A percentile compares a stretch with the other conserved stretches of the same genome.
phyloP scores from a whole-genome alignment of 2,329 filamentous ascomycete genomes.

The Spiromastix sp. region DNA sequence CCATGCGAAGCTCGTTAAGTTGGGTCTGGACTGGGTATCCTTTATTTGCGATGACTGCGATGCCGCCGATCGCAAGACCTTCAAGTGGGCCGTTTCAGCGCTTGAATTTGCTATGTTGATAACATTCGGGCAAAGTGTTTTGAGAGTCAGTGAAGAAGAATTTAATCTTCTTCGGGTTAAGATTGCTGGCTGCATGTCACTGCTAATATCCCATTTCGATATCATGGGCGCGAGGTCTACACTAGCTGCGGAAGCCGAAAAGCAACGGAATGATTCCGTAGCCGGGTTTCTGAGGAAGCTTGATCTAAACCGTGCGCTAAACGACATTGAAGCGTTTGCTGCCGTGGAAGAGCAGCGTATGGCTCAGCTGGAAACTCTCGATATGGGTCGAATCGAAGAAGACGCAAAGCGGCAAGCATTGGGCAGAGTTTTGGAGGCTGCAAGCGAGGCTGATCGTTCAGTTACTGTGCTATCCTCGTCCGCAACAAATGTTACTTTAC shows the following conservation, averaged over 20 bases:
- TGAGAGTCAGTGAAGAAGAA: slow-evolving; percentile 82
- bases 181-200: slow-evolving; percentile 92
- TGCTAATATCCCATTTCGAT: slow-evolving; percentile 96
- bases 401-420: slow-evolving; percentile 79
- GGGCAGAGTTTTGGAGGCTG: slow-evolving; percentile 83
- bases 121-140: slow-evolving; percentile 84
- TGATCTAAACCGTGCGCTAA: slow-evolving; percentile 61
- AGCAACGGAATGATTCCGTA: slow-evolving; percentile 72
- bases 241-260: slow-evolving; percentile 86
- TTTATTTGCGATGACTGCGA: slow-evolving; percentile 97
- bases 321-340: slow-evolving; percentile 75
- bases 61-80: slow-evolving; percentile 87
- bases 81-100: slow-evolving; percentile 91
- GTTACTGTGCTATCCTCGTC: slow-evolving; percentile 88
- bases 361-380: slow-evolving; percentile 62
- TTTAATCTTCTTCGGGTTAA: slow-evolving; percentile 75
- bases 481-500: slow-evolving; percentile 86
- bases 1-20: slow-evolving; percentile 84
- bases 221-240: slow-evolving; percentile 96
- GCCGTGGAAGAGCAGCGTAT: slow-evolving; percentile 68
- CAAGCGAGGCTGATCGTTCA: slow-evolving; percentile 90
- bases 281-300: slow-evolving; percentile 65
- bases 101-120: slow-evolving; percentile 96
- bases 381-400: slow-evolving; percentile 66
- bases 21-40: slow-evolving; percentile 92